Evolutionary conservation across 768 basidiomycete genomes (phyloP), one percentile per base, ranked within the genome.

Genomic region (Cystobasidium tubakii): DNA sequence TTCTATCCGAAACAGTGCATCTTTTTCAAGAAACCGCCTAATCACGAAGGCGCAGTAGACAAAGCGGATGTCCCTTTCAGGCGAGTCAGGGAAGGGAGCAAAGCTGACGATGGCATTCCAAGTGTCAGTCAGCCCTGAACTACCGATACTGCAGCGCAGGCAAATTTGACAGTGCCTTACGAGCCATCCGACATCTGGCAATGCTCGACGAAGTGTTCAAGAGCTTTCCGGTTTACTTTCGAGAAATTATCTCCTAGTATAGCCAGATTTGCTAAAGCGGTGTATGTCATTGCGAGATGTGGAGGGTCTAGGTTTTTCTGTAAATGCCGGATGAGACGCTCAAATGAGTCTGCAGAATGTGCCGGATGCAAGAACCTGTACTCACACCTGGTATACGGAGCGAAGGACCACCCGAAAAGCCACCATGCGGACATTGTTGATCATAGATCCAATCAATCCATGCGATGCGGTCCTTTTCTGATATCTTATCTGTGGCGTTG

Each of bases 221-320:
- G 82, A 0, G 89, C 91, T 19, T 81, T 44, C 33, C 88, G 85
- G 78, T 97, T 86, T 27, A 99, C 83, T 69, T 82, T 83, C 39
- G 85, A 81, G 77, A 94, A 89, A 76, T 91, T 88, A 78, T 96
- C 95, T n/a, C 90, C 85, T 29, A 99, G 84, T 75, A 96, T 88
- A 0, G 89, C 87, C 13, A 99, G 87, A 0, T 87, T 85, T 2
- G 96, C 82, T 13, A 99, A 80, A 0, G 93, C 91, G 0, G 92
- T 91, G 79, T 98, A 99, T 9, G 94, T 93, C 86, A 92, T 90
- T 69, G 96, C 91, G 19, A 97, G 83, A 80, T 97, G 89, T 0
- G 91, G 90, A 21, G 86, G 84, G 76, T 89, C 86, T 79, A 25
- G 43, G 19, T 57, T 62, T 46, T 62, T 36, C 69, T 17, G 12